A percentile compares a stretch with the other conserved stretches of the same genome.
Evolutionary conservation across 345 rosid species (phyloP).

Genomic region (Aurinia saxatilis): DNA sequence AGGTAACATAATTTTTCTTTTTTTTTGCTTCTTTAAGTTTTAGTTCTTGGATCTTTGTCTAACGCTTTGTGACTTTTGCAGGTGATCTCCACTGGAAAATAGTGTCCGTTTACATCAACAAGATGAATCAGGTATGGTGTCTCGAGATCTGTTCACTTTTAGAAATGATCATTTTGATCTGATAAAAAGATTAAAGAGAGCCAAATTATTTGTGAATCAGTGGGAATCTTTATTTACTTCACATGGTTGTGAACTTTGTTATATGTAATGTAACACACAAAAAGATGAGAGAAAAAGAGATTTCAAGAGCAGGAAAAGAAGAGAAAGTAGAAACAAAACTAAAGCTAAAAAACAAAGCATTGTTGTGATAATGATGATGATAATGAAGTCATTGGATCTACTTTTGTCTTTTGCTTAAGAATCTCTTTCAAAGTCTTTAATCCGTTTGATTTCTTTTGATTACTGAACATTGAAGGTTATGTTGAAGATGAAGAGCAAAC

Average conservation of each 20-base stretch:
- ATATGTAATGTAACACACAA: slow-evolving; percentile 22
- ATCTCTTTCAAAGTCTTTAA: background rate
- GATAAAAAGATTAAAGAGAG: slow-evolving; percentile 27
- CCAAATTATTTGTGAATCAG: slow-evolving; percentile 30
- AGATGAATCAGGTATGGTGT: slow-evolving; percentile 63
- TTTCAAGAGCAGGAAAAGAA: slow-evolving; percentile 27
- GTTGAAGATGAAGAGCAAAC: slow-evolving; percentile 98
- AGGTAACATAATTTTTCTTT: slow-evolving; percentile 37
- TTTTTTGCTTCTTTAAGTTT: background rate
- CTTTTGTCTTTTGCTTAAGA: slow-evolving; percentile 17
- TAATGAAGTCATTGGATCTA: slow-evolving; percentile 23
- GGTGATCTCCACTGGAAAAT: slow-evolving; percentile 98
- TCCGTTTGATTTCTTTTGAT: slow-evolving; percentile 6
- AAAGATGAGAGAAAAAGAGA: slow-evolving; percentile 4
- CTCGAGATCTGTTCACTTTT: slow-evolving; percentile 17
- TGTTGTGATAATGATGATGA: slow-evolving; percentile 20
- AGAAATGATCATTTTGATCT: slow-evolving; percentile 24
- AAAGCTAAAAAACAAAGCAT: slow-evolving; percentile 12
- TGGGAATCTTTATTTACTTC: slow-evolving; percentile 27
- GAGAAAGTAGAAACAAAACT: slow-evolving; percentile 27
- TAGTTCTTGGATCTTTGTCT: background rate
- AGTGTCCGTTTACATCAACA: slow-evolving; percentile 88
- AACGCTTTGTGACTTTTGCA: slow-evolving; percentile 35
- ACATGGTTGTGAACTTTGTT: slow-evolving; percentile 29
- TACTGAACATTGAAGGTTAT: slow-evolving; percentile 54